Evolutionary conservation across 805 yeast species (phyloP), one percentile per base, ranked within the genome.

Genomic region (Hanseniaspora lachancei): DNA sequence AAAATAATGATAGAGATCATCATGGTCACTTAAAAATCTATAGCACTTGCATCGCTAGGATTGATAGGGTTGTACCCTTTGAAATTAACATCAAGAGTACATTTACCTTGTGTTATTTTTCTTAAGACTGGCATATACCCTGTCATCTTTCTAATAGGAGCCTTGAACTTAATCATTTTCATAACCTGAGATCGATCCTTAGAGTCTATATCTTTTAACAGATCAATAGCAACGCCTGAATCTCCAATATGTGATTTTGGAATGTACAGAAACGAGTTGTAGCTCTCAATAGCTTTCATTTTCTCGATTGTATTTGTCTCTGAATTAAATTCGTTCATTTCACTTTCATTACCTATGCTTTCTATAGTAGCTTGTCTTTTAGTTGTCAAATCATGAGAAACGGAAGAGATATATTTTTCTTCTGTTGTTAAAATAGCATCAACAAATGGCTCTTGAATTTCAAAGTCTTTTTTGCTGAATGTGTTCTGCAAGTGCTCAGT

Each of bases 371-470:
- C 97, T 47, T 82, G 81, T 58, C 97, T 76, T 15, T 82, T 76
- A 34, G 86, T 80, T 44, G 87, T 81, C 53, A 93, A 70, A 65
- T 93, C 98, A 61, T 87, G 95, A 41, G 87, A 77, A 1, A 93
- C 93, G 38, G 74, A 75, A 21, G 97, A 97, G 60, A 91, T 68
- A 57, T 84, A 86, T 56, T 78, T 83, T 34, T 88, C 84, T 54
- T 76, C 75, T 2, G 82, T 83, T 52, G 74, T 77, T 1, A 93
- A 80, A 8, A 73, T 73, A 5, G 89, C 82, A 38, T 77, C 74
- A 97, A 93, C 91, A 32, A 85, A 74, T 0, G 98, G 98, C 68
- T 93, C 97, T 67, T 91, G 72, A 1, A 89, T 67, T 1, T 82
- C 75, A 64, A 77, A 79, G 1, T 67, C 60, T 0, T 54, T 57